phyloP scores from a whole-genome alignment of 2,329 filamentous ascomycete genomes.

The Colletotrichum cuscutae region DNA sequence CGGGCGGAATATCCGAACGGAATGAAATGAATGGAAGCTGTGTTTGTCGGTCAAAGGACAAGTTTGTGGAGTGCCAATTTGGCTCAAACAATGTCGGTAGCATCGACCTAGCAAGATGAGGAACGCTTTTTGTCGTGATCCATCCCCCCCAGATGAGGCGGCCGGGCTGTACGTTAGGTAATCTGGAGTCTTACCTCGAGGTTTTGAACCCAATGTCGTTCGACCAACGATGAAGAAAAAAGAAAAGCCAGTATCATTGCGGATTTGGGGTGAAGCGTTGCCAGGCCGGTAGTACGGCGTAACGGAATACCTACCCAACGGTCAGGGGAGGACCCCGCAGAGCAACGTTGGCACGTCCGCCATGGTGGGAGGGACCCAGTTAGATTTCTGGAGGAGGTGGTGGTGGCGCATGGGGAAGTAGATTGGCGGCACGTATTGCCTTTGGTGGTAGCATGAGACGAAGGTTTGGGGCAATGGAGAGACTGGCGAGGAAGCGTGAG shows the following conservation, averaged over 20 bases:
- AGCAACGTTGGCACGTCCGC: constrained; percentile 27
- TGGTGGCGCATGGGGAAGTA: constrained; percentile 13
- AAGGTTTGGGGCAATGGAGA: constrained; percentile 8
- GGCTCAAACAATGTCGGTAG: background rate
- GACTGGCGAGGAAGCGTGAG: background rate
- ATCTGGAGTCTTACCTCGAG: constrained; percentile 11
- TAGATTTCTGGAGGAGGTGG: background rate
- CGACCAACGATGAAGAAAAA: background rate
- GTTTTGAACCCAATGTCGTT: constrained; percentile 3
- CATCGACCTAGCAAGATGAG: background rate
- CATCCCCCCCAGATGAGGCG: constrained; percentile 17
- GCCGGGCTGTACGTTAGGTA: constrained; percentile 17
- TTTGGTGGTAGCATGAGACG: constrained; percentile 15
- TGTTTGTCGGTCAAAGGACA: background rate
- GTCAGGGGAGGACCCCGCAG: constrained; percentile 26
- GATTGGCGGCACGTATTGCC: constrained; percentile 5
- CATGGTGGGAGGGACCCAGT: constrained; percentile 4
- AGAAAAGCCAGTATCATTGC: background rate
- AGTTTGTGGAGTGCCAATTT: background rate
- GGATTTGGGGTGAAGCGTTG: constrained; percentile 13
- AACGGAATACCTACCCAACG: constrained; percentile 22
- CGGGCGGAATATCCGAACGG: background rate
- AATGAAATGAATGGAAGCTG: background rate
- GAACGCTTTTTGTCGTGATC: background rate
- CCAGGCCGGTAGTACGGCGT: background rate